phyloP scores from a whole-genome alignment of 2,329 filamentous ascomycete genomes.

The Aspergillus unguis region DNA sequence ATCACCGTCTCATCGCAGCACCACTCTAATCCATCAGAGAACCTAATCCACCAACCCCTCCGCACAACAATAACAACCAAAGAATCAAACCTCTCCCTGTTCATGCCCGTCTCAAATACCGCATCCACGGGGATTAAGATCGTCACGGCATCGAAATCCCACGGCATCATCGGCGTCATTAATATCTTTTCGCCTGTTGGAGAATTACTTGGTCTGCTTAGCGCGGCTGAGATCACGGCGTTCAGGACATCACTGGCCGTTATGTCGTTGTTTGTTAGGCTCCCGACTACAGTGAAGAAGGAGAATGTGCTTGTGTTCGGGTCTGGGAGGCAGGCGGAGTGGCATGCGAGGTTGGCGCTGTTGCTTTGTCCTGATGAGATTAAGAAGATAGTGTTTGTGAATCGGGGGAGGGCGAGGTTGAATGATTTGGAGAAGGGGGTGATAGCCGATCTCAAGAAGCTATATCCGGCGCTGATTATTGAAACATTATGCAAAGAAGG shows the following conservation, averaged over 20 bases:
- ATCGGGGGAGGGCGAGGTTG: constrained; percentile 62
- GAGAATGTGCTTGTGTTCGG: constrained; percentile 48
- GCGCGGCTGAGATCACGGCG: constrained; percentile 71
- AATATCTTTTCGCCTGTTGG: constrained; percentile 66
- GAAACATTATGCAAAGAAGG: constrained; percentile 57
- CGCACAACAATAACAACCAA: constrained; percentile 41
- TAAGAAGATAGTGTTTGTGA: constrained; percentile 73
- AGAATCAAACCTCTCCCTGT: constrained; percentile 57
- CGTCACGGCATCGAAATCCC: constrained; percentile 51
- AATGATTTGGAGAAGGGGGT: constrained; percentile 35
- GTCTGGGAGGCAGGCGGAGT: constrained; percentile 49
- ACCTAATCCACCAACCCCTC: constrained; percentile 43
- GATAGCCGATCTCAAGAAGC: constrained; percentile 31
- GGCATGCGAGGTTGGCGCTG: constrained; percentile 49
- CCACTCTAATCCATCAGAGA: constrained; percentile 21
- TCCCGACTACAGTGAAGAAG: constrained; percentile 24
- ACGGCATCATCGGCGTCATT: constrained; percentile 61
- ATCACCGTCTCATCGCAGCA: constrained; percentile 31
- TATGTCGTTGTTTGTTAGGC: constrained; percentile 59
- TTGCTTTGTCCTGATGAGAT: constrained; percentile 46
- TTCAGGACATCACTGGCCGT: constrained; percentile 76
- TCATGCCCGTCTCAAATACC: constrained; percentile 69
- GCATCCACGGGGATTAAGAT: constrained; percentile 68
- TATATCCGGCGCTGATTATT: constrained; percentile 36
- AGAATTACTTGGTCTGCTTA: constrained; percentile 63